phyloP scores from a whole-genome alignment of 495 filamentous ascomycete genomes.

The Neurospora terricola region DNA sequence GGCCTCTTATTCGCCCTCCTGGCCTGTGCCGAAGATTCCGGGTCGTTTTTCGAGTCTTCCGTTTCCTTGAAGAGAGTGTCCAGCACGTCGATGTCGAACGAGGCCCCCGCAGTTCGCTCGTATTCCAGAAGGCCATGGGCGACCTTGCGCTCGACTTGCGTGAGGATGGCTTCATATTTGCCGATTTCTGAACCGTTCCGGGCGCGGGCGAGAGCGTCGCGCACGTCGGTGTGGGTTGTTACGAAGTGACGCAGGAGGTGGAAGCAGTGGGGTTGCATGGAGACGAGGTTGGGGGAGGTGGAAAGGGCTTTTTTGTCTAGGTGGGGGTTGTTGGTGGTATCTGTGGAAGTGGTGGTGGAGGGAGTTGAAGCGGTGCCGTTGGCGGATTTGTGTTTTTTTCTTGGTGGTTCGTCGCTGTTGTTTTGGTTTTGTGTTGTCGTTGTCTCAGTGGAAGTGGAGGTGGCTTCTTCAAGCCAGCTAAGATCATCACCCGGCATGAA shows the following conservation, averaged over 20 bases:
- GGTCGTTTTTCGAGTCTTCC: slow-evolving; percentile 16
- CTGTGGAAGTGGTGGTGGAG: background rate
- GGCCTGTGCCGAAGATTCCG: slow-evolving; percentile 53
- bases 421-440: slow-evolving; percentile 10
- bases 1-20: slow-evolving; percentile 65
- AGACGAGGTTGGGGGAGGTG: slow-evolving; percentile 61
- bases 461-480: slow-evolving; percentile 17
- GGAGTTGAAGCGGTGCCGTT: background rate
- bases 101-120: slow-evolving; percentile 39
- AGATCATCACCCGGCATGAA: slow-evolving; percentile 60
- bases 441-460: background rate
- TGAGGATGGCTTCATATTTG: slow-evolving; percentile 58
- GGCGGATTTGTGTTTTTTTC: slow-evolving; percentile 49
- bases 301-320: slow-evolving; percentile 25
- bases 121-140: slow-evolving; percentile 67
- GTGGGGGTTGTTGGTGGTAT: background rate
- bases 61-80: slow-evolving; percentile 8
- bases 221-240: slow-evolving; percentile 62
- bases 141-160: slow-evolving; percentile 52
- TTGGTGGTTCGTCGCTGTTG: slow-evolving; percentile 28
- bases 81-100: slow-evolving; percentile 35
- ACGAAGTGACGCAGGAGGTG: slow-evolving; percentile 79
- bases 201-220: slow-evolving; percentile 64
- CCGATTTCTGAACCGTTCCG: slow-evolving; percentile 49
- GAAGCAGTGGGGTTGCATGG: slow-evolving; percentile 89